These are phyloP conservation scores for Amylostereum chailletii DNA, from an alignment of 1,284 basidiomycete genomes.

Conservation along the genomic window DNA sequence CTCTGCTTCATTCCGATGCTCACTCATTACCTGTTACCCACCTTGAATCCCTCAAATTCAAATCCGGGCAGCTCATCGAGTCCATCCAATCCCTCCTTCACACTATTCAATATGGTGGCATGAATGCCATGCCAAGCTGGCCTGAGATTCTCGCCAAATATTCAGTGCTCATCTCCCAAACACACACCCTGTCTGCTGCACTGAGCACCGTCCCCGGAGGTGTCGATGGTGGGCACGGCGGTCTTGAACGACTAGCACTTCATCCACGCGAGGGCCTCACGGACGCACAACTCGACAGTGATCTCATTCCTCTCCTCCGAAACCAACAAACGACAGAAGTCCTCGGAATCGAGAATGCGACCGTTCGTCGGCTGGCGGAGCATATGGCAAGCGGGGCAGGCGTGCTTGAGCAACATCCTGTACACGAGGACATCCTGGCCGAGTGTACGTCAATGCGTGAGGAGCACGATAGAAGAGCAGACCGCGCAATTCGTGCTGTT, in stretches of 20 bases:
- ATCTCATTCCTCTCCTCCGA: conserved; percentile 61
- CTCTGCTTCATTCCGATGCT: too few relatives aligned
- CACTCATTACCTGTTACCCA: conserved; percentile 26
- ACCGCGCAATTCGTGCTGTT: conserved; percentile 64
- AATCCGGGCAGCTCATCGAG: conserved; percentile 67
- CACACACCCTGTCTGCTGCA: conserved; percentile 59
- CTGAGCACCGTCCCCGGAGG: conserved; percentile 23
- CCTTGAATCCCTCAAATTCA: conserved; percentile 67
- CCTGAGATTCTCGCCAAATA: conserved; percentile 78
- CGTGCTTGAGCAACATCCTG: conserved; percentile 15
- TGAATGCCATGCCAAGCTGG: conserved; percentile 59
- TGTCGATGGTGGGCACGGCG: conserved; percentile 26
- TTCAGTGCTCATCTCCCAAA: conserved; percentile 72
- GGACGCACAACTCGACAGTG: conserved; percentile 60
- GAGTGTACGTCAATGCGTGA: conserved; percentile 58
- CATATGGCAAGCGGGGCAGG: conserved; percentile 39
- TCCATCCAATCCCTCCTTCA: conserved; percentile 57
- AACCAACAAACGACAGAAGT: conserved; percentile 73
- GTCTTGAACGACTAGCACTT: conserved; percentile 52
- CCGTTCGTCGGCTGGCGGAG: conserved; percentile 57
- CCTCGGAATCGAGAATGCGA: conserved; percentile 54
- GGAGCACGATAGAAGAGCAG: conserved; percentile 64
- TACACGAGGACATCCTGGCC: conserved; percentile 51
- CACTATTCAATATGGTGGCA: conserved; percentile 50
- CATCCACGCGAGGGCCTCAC: conserved; percentile 51